phyloP scores from a whole-genome alignment of 169 alveolate genomes.

The Eimeria sp. region DNA sequence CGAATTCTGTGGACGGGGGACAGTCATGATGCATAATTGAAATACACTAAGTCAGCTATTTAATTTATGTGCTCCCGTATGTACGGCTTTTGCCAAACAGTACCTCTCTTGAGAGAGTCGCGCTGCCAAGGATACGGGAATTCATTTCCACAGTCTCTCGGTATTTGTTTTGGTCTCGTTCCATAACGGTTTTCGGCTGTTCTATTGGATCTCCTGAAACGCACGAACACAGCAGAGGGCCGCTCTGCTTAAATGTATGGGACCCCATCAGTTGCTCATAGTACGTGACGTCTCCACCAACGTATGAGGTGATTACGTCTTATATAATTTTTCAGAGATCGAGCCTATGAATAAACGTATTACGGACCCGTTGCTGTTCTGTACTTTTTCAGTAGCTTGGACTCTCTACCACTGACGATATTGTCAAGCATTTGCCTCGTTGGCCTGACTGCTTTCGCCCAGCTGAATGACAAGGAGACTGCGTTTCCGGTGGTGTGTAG shows the following conservation, averaged over 20 bases:
- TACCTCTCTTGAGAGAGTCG: constrained; percentile 55
- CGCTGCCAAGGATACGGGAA: not conserved
- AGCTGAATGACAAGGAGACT: constrained; percentile 48
- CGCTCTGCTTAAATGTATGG: not conserved
- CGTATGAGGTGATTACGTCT: not conserved
- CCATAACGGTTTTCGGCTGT: not conserved
- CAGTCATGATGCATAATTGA: not conserved
- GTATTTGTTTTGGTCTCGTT: constrained; percentile 40
- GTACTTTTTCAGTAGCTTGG: not conserved
- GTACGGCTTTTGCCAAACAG: not conserved
- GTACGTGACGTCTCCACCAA: too few relatives aligned
- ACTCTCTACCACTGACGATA: not conserved
- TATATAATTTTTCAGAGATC: not conserved
- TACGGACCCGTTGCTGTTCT: constrained; percentile 62
- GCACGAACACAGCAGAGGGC: not conserved
- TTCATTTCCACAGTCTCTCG: constrained; percentile 1
- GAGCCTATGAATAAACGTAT: not conserved
- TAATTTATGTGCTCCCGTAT: not conserved
- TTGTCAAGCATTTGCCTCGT: constrained; percentile 48
- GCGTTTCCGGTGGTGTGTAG: constrained; percentile 69
- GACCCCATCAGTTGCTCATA: not conserved
- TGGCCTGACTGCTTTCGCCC: constrained; percentile 69
- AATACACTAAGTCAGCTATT: not conserved
- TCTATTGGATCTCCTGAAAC: constrained; percentile 58
- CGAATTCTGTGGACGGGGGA: too few relatives aligned